Percentiles rank a stretch among this genome's conserved stretches.
Conservation (phyloP, 305 asterid genomes). For the Fraxinus dipetala region DNA sequence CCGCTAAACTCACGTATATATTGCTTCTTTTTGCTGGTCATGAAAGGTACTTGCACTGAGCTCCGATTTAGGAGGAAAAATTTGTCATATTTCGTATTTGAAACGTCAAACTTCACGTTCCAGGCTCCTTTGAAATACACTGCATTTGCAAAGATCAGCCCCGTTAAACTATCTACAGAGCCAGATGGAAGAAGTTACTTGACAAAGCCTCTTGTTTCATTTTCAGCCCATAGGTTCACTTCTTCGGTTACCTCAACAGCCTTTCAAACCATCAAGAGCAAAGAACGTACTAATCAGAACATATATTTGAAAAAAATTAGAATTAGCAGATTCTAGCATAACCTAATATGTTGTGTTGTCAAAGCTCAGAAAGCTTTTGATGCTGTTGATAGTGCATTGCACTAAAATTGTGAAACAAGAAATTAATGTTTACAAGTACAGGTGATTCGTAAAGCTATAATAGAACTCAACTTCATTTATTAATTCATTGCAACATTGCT, state of each 20-base stretch:
- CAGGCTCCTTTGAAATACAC: slow-evolving; percentile 1
- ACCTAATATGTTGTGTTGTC: neutral
- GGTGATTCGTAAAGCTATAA: too few species aligned
- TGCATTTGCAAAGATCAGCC: neutral
- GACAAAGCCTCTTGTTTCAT: slow-evolving; percentile 37
- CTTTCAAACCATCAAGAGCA: slow-evolving; percentile 11
- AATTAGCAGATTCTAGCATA: neutral
- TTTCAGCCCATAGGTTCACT: slow-evolving; percentile 45
- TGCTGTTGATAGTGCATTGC: too few species aligned
- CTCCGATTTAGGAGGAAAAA: neutral
- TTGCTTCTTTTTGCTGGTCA: neutral
- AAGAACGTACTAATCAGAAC: neutral
- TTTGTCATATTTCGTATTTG: neutral
- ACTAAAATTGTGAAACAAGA: too few species aligned
- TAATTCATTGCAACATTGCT: too few species aligned
- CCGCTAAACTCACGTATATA: neutral
- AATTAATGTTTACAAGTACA: too few species aligned
- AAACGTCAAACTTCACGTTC: slow-evolving; percentile 4
- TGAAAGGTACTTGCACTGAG: slow-evolving; percentile 2
- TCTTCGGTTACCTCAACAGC: slow-evolving; percentile 33
- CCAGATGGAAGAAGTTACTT: slow-evolving; percentile 20
- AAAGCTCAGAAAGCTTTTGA: neutral
- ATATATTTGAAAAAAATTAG: neutral
- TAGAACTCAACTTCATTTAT: too few species aligned
- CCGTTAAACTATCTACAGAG: neutral